These are phyloP conservation scores for Evernia prunastri DNA, from an alignment of 495 filamentous ascomycete genomes.

Conservation along the genomic window DNA sequence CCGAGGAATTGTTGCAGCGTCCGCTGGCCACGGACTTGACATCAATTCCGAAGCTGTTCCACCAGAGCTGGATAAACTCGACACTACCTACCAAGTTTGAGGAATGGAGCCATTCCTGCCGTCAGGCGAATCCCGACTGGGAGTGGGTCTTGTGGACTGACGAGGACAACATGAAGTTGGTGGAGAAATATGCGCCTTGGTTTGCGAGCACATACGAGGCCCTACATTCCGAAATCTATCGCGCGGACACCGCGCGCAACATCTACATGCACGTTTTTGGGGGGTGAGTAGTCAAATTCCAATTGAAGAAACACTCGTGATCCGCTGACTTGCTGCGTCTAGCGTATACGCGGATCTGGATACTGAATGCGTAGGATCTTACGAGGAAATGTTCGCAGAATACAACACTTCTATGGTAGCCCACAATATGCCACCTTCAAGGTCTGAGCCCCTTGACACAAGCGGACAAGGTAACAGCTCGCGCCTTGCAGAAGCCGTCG, in stretches of 20 bases:
- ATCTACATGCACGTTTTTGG: conserved; percentile 28
- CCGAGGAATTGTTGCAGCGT: conserved; percentile 18
- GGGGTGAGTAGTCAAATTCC: conserved; percentile 10
- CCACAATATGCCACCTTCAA: neutral
- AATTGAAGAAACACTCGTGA: too few relatives aligned
- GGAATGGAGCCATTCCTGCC: conserved; percentile 25
- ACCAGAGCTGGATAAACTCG: conserved; percentile 26
- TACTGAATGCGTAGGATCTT: conserved; percentile 26
- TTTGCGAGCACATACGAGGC: conserved; percentile 20
- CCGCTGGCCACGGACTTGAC: conserved; percentile 18
- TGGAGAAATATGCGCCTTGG: conserved; percentile 25
- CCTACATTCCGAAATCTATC: conserved; percentile 24
- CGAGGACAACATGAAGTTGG: conserved; percentile 24
- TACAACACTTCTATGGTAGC: conserved; percentile 17
- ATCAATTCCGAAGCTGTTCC: conserved; percentile 22
- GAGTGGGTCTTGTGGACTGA: conserved; percentile 30
- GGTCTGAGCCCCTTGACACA: neutral
- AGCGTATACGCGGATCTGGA: conserved; percentile 28
- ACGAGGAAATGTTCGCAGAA: conserved; percentile 16
- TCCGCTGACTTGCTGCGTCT: neutral
- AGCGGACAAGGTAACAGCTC: neutral
- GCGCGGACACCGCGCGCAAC: conserved; percentile 23
- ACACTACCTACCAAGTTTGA: conserved; percentile 25
- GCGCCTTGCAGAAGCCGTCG: neutral
- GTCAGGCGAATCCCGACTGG: conserved; percentile 24